Conservation (phyloP, 345 rosid species). For the Euphorbia pulcherrima region DNA sequence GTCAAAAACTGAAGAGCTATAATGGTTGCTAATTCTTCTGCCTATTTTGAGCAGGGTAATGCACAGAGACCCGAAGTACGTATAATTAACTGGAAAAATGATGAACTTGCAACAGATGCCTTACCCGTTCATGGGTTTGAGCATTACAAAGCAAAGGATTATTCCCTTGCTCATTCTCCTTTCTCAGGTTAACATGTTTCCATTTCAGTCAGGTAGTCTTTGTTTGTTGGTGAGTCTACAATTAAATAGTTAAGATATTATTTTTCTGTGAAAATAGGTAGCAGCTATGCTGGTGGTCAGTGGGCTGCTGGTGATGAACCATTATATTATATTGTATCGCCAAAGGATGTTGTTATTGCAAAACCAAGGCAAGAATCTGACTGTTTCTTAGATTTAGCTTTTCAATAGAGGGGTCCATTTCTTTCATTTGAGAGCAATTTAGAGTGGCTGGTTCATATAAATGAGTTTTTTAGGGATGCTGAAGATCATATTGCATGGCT, state of each 20-base stretch:
- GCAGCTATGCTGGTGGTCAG: conserved; percentile 98
- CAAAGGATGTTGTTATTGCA: conserved; percentile 97
- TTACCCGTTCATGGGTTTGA: conserved; percentile 94
- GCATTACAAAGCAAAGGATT: conserved; percentile 96
- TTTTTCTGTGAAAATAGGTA: conserved; percentile 52
- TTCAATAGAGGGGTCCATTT: neutral
- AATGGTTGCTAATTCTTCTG: conserved; percentile 17
- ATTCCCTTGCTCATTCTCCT: conserved; percentile 95
- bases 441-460: conserved; percentile 1
- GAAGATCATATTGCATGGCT: conserved; percentile 99
- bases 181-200: conserved; percentile 66
- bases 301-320: conserved; percentile 99
- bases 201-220: conserved; percentile 19
- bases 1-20: neutral
- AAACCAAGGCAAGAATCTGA: conserved; percentile 75
- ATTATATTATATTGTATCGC: conserved; percentile 84
- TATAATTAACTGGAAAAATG: conserved; percentile 84
- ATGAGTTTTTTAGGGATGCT: conserved; percentile 59
- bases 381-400: conserved; percentile 7
- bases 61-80: conserved; percentile 99
- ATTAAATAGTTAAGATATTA: conserved; percentile 19
- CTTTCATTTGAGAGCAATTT: neutral
- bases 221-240: conserved; percentile 16
- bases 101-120: conserved; percentile 98
- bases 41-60: conserved; percentile 59